Base-by-base conservation (phyloP, 1,284 basidiomycete species). In the Cystobasidium sp. region DNA sequence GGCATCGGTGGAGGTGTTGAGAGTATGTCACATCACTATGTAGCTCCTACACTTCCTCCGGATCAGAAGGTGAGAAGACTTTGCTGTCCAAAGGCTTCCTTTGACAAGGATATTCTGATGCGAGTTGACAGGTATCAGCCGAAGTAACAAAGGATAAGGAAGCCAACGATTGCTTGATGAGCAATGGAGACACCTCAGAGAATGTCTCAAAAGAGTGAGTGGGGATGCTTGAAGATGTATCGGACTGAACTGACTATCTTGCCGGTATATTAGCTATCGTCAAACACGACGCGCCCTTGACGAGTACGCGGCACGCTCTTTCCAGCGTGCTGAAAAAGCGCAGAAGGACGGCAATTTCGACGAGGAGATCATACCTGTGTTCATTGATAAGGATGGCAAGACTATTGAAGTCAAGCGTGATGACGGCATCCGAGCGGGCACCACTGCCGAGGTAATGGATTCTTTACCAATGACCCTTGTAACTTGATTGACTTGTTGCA, bases 1-100 rank as follows among this genome's bases (percentile, higher is more conserved):
- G 93, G 93, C 3, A 85, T 95, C 9, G 93, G 93, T 1, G 83
- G 92, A 46, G 93, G 93, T 9, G 86, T 91, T 22, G 93, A 95
- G 83, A 89, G 87, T 83, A 94, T 95, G 93, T 80, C 76, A 31
- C 77, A 75, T 31, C 78, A 76, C 75, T 79, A 79, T 65, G 83
- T 83, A 55, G 86, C 31, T 18, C 31, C 31, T 10, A 53, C 51
- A 7, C 49, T 65, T 18, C 22, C 31, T 47, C 43, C 44, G 1
- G 16, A 62, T 62, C 59, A 41, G 52, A 77, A 77, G 59, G 43
- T 39, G 43, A 14, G 59, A 7, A n/a, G n/a, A n/a, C n/a, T n/a
- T n/a, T n/a, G n/a, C n/a, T n/a, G n/a, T n/a, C n/a, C n/a, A n/a
- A n/a, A n/a, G n/a, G n/a, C n/a, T n/a, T n/a, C n/a, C n/a, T n/a